Percentiles rank a stretch among this genome's conserved stretches.
These are phyloP conservation scores for Miscanthus lutarioriparius DNA, from an alignment of 176 grass and related monocot genomes.

Conservation along the genomic window DNA sequence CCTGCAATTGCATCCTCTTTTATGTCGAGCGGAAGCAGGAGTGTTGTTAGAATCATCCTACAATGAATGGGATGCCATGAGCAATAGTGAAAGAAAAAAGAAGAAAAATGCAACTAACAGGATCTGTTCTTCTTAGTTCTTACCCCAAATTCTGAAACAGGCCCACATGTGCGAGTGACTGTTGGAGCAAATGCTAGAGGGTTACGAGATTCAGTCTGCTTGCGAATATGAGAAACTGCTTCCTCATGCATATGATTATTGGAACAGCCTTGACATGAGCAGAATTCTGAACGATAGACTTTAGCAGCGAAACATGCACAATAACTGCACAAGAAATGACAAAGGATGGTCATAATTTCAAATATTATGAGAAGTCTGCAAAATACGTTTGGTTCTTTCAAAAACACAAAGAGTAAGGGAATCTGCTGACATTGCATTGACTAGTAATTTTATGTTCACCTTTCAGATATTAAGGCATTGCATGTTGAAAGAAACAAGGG, in stretches of 20 bases:
- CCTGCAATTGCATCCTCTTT: slow-evolving; percentile 78
- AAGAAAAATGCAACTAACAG: background rate
- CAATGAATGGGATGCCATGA: slow-evolving; percentile 11
- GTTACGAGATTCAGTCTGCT: slow-evolving; percentile 73
- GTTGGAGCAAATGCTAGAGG: slow-evolving; percentile 79
- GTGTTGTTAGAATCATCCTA: slow-evolving; percentile 65
- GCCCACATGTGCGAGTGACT: slow-evolving; percentile 50
- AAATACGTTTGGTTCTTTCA: background rate
- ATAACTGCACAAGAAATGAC: slow-evolving; percentile 50
- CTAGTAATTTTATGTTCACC: background rate
- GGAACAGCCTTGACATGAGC: slow-evolving; percentile 67
- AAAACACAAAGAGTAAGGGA: background rate
- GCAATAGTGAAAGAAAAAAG: background rate
- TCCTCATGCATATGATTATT: slow-evolving; percentile 66
- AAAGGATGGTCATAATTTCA: slow-evolving; percentile 20
- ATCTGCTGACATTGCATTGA: background rate
- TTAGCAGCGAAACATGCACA: slow-evolving; percentile 78
- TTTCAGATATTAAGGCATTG: background rate
- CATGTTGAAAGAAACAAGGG: background rate
- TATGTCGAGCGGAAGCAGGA: slow-evolving; percentile 74
- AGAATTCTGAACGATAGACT: slow-evolving; percentile 63
- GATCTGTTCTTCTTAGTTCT: slow-evolving; percentile 4
- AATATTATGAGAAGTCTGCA: background rate
- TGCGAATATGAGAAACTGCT: slow-evolving; percentile 54
- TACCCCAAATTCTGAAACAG: slow-evolving; percentile 49